These are phyloP conservation scores for Nannizzia gypsea DNA, from an alignment of 2,329 filamentous ascomycete species.

Conservation along the genomic window DNA sequence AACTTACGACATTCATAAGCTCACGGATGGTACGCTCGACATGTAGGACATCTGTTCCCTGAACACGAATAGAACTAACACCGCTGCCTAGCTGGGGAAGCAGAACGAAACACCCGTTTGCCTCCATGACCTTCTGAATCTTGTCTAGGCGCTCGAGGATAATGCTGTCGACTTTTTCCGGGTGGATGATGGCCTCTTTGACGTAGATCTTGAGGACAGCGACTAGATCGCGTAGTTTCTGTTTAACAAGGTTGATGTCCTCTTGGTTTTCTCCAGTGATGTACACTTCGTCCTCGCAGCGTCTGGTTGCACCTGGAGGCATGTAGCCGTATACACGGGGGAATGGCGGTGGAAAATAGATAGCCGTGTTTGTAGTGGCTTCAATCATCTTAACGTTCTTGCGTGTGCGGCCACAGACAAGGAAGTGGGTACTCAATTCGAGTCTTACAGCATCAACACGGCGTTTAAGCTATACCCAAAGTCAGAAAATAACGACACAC, in stretches of 20 bases:
- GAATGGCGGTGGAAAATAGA: conserved; percentile 94
- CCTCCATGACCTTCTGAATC: conserved; percentile 94
- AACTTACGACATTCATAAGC: conserved; percentile 77
- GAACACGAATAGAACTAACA: conserved; percentile 73
- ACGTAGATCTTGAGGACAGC: conserved; percentile 69
- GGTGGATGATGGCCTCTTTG: conserved; percentile 82
- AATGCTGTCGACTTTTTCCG: conserved; percentile 90
- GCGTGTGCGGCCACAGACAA: conserved; percentile 83
- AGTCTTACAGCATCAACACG: conserved; percentile 67
- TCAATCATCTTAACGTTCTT: conserved; percentile 99
- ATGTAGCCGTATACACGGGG: conserved; percentile 84
- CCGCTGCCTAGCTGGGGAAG: conserved; percentile 81
- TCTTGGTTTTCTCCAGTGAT: conserved; percentile 84
- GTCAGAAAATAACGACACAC: neutral
- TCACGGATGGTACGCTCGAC: conserved; percentile 91
- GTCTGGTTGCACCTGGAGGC: conserved; percentile 65
- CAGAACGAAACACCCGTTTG: conserved; percentile 88
- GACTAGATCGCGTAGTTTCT: conserved; percentile 78
- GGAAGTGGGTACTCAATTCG: conserved; percentile 76
- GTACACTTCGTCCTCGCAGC: conserved; percentile 82
- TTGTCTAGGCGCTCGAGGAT: conserved; percentile 85
- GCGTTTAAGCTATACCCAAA: conserved; percentile 36
- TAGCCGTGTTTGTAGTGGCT: conserved; percentile 86
- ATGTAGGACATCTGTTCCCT: conserved; percentile 84
- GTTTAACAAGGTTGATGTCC: conserved; percentile 77